Evolutionary conservation across 345 rosid genomes (phyloP).

Genomic region (Abelmoschus esculentus): DNA sequence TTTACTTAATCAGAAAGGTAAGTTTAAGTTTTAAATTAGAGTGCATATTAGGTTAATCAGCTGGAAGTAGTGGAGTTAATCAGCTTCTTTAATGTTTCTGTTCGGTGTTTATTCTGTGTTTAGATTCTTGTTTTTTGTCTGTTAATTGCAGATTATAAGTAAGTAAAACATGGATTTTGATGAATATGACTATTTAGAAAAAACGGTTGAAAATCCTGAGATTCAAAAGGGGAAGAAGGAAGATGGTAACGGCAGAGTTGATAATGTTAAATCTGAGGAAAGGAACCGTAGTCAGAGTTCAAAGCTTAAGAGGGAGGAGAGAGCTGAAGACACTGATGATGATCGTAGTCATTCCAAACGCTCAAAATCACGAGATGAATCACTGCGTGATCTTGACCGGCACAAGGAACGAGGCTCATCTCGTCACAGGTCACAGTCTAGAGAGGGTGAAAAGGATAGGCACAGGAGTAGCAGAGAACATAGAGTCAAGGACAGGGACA

Average conservation of each 20-base stretch:
- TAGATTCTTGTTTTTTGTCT: neutral
- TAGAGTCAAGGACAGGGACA: constrained; percentile 39
- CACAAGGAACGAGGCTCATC: constrained; percentile 29
- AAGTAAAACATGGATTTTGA: constrained; percentile 63
- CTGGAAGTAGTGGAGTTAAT: neutral
- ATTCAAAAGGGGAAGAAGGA: constrained; percentile 35
- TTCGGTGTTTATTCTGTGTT: neutral
- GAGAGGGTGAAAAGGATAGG: constrained; percentile 58
- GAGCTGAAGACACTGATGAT: constrained; percentile 35
- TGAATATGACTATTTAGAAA: constrained; percentile 91
- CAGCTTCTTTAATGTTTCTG: neutral
- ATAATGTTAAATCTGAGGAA: constrained; percentile 35
- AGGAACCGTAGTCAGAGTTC: constrained; percentile 44
- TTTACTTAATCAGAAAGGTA: neutral
- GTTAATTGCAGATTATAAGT: constrained; percentile 4
- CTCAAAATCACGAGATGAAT: constrained; percentile 41
- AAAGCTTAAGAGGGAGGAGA: constrained; percentile 48
- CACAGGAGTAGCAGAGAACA: constrained; percentile 38
- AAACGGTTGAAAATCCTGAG: constrained; percentile 71
- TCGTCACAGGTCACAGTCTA: neutral
- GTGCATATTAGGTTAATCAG: neutral
- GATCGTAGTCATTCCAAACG: constrained; percentile 43
- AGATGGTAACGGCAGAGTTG: constrained; percentile 45
- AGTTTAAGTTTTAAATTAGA: neutral
- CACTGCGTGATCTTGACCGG: constrained; percentile 35